Conservation (phyloP, 176 grass and related monocot genomes). For the barley (Hordeum vulgare) region MorexV3_pseudomolecules_assembly NC_058521.1:27056348-27056847, state of each 20-base stretch:
- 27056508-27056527: constrained; percentile 84
- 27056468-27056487: constrained; percentile 23
- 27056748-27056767: not conserved
- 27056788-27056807: not conserved
- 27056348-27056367: constrained; percentile 88
- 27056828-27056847: constrained; percentile 73
- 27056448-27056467: not conserved
- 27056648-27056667: constrained; percentile 3
- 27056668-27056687: constrained; percentile 75
- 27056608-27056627: not conserved
- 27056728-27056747: not conserved
- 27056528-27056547: constrained; percentile 89
- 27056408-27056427: not conserved
- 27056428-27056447: not conserved
- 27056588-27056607: constrained; percentile 18
- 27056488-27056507: constrained; percentile 82
- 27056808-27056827: constrained; percentile 55
- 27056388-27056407: constrained; percentile 6
- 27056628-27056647: not conserved
- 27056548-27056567: constrained; percentile 88
- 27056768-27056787: not conserved
- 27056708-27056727: not conserved
- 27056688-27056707: constrained; percentile 5
- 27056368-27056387: constrained; percentile 80
- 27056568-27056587: not conserved